Evolutionary conservation across 176 grass and related monocot species (phyloP).

Genomic region (Avena atlantica): DNA sequence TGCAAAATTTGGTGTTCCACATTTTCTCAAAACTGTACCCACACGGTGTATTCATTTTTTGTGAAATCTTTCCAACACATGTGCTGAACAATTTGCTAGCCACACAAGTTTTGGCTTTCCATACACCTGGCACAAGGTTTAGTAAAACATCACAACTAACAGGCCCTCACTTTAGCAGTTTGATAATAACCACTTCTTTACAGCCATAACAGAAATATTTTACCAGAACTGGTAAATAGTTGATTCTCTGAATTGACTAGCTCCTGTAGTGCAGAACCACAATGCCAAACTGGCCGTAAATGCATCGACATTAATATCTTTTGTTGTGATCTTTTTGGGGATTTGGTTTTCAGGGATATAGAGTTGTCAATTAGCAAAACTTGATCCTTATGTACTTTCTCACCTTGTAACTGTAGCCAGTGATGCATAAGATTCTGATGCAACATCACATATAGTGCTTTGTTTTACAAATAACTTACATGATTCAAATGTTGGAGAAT

Average conservation of each 20-base stretch:
- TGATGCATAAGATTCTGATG: neutral
- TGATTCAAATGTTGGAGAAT: neutral
- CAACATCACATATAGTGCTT: neutral
- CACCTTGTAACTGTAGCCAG: neutral
- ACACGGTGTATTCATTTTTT: neutral
- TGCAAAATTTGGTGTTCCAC: neutral
- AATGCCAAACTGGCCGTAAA: conserved; percentile 7
- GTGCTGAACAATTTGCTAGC: neutral
- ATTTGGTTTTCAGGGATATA: neutral
- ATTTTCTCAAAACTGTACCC: neutral
- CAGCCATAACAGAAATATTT: neutral
- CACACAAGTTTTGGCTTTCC: neutral
- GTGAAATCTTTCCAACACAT: neutral
- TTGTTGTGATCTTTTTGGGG: neutral
- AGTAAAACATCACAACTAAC: neutral
- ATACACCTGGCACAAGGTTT: neutral
- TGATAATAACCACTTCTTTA: neutral
- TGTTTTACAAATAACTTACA: neutral
- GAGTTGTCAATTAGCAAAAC: neutral
- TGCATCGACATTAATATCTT: neutral
- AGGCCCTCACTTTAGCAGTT: neutral
- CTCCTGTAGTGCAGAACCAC: neutral
- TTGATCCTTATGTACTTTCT: neutral
- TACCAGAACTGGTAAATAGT: neutral
- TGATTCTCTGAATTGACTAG: conserved; percentile 9